Conservation (phyloP, 306 rosid genomes). For the Medicago truncatula region MtrunA17r5.0-ANR NC_053043.1:46215501-46216000, state of each 20-base stretch:
- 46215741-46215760: constrained; percentile 16
- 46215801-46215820: not conserved
- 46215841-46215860: not conserved
- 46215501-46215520: too few relatives aligned
- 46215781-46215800: not conserved
- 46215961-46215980: too few relatives aligned
- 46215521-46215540: not conserved
- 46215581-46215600: constrained; percentile 45
- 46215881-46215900: not conserved
- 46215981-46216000: too few relatives aligned
- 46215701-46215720: constrained; percentile 15
- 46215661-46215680: constrained; percentile 33
- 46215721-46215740: constrained; percentile 28
- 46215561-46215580: constrained; percentile 12
- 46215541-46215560: constrained; percentile 34
- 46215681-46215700: not conserved
- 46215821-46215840: not conserved
- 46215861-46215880: not conserved
- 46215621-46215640: constrained; percentile 5
- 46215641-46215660: constrained; percentile 29
- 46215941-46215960: too few relatives aligned
- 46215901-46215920: not conserved
- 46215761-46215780: not conserved
- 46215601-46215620: constrained; percentile 29
- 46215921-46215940: too few relatives aligned